A percentile compares a stretch with the other conserved stretches of the same genome.
Conservation (phyloP, 2,329 filamentous ascomycete genomes). For the Lachnellula subtilissima region DNA sequence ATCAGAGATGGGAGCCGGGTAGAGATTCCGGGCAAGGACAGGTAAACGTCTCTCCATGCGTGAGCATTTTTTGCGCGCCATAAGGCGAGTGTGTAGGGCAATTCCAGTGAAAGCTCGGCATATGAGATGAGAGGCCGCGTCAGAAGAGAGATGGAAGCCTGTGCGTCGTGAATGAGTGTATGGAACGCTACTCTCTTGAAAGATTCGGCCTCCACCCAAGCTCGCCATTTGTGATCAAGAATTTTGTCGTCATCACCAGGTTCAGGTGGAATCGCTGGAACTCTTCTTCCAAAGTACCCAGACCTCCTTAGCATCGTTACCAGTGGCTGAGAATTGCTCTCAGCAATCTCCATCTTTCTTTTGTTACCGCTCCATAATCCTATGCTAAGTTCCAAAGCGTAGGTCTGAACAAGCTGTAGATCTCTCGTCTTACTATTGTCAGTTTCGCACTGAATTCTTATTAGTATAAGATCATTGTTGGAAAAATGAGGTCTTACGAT, state of each 20-base stretch:
- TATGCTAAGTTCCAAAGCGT: slow-evolving; percentile 45
- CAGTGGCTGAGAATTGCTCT: slow-evolving; percentile 40
- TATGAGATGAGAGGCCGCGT: slow-evolving; percentile 64
- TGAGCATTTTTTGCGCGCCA: slow-evolving; percentile 61
- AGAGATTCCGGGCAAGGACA: slow-evolving; percentile 27
- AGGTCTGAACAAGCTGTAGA: slow-evolving; percentile 46
- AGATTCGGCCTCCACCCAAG: slow-evolving; percentile 60
- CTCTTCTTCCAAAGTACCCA: slow-evolving; percentile 40
- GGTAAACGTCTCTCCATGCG: slow-evolving; percentile 60
- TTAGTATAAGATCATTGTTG: not conserved
- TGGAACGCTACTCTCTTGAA: slow-evolving; percentile 66
- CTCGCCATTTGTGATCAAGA: slow-evolving; percentile 60
- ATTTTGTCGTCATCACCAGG: slow-evolving; percentile 50
- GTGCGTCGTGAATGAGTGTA: slow-evolving; percentile 59
- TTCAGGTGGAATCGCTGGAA: slow-evolving; percentile 48
- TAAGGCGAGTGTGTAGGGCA: slow-evolving; percentile 56
- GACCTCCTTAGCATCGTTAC: slow-evolving; percentile 43
- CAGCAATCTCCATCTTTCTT: slow-evolving; percentile 54
- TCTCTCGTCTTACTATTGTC: slow-evolving; percentile 47
- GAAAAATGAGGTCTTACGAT: not conserved
- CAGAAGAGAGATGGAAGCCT: slow-evolving; percentile 62
- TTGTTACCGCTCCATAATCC: slow-evolving; percentile 57
- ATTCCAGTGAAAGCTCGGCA: slow-evolving; percentile 60
- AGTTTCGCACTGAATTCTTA: slow-evolving; percentile 36
- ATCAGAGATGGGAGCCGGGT: slow-evolving; percentile 12